Conservation (phyloP, 352 stramenopile genomes). For the Phytophthora kernoviae region DNA sequence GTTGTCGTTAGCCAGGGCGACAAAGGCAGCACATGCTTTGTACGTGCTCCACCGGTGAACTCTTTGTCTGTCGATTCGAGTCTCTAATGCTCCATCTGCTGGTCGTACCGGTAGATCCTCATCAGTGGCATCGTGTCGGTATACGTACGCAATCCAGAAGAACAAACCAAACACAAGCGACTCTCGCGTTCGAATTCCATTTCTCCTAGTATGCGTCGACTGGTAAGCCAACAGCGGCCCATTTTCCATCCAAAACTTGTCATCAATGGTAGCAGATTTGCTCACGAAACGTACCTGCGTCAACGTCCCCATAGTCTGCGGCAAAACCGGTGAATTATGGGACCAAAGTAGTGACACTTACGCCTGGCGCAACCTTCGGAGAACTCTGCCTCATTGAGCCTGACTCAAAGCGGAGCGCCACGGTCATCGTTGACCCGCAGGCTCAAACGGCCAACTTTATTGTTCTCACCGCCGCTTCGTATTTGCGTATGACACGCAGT, state of each 20-base stretch:
- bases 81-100: neutral
- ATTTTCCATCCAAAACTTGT: neutral
- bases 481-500: conserved; percentile 81
- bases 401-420: conserved; percentile 85
- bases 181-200: conserved; percentile 51
- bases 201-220: conserved; percentile 42
- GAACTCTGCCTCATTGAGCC: conserved; percentile 87
- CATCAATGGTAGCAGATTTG: neutral
- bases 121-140: conserved; percentile 80
- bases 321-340: conserved; percentile 49
- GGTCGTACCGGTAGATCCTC: conserved; percentile 70
- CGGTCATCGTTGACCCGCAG: conserved; percentile 71
- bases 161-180: conserved; percentile 70
- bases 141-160: conserved; percentile 69
- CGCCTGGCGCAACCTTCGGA: conserved; percentile 77
- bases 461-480: conserved; percentile 80
- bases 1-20: conserved; percentile 86
- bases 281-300: conserved; percentile 1
- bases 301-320: conserved; percentile 32
- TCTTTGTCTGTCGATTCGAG: neutral
- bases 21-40: conserved; percentile 87
- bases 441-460: conserved; percentile 84
- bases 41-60: conserved; percentile 23
- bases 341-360: conserved; percentile 74
- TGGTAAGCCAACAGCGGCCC: conserved; percentile 29